phyloP scores from a whole-genome alignment of 2,329 filamentous ascomycete species.

The Cladosporium sp. region DNA sequence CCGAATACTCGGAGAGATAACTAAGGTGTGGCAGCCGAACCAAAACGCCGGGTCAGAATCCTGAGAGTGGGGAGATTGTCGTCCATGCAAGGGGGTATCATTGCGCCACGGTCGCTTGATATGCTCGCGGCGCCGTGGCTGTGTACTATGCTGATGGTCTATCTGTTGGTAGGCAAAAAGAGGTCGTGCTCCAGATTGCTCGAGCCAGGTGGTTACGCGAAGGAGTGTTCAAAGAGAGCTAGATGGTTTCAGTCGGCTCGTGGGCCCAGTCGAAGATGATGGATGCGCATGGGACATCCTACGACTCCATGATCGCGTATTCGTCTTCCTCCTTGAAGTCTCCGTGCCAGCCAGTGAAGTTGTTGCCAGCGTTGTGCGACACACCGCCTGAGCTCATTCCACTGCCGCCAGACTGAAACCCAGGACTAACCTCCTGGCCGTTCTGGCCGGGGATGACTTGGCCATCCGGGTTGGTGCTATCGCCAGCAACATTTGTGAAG shows the following conservation, averaged over 20 bases:
- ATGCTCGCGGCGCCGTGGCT: conserved; percentile 17
- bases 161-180: conserved; percentile 17
- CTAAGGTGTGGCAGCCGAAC: conserved; percentile 10
- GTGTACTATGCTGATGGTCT: conserved; percentile 19
- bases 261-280: background rate
- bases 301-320: conserved; percentile 76
- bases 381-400: conserved; percentile 55
- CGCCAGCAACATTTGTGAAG: conserved; percentile 88
- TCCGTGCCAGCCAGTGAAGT: conserved; percentile 33
- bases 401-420: conserved; percentile 65
- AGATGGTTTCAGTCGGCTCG: conserved; percentile 11
- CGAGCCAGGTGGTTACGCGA: conserved; percentile 10
- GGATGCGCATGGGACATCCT: conserved; percentile 3
- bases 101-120: conserved; percentile 17
- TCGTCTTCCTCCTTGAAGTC: conserved; percentile 95
- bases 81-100: conserved; percentile 20
- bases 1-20: background rate
- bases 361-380: conserved; percentile 45
- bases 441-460: conserved; percentile 39
- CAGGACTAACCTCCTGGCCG: conserved; percentile 46
- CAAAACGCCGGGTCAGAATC: conserved; percentile 14
- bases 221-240: conserved; percentile 1
- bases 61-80: conserved; percentile 18
- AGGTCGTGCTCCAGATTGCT: conserved; percentile 17
- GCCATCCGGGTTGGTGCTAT: conserved; percentile 64